Conservation (phyloP, 371 early-diverging fungal species). For the Blastocladiella emersonii region DNA sequence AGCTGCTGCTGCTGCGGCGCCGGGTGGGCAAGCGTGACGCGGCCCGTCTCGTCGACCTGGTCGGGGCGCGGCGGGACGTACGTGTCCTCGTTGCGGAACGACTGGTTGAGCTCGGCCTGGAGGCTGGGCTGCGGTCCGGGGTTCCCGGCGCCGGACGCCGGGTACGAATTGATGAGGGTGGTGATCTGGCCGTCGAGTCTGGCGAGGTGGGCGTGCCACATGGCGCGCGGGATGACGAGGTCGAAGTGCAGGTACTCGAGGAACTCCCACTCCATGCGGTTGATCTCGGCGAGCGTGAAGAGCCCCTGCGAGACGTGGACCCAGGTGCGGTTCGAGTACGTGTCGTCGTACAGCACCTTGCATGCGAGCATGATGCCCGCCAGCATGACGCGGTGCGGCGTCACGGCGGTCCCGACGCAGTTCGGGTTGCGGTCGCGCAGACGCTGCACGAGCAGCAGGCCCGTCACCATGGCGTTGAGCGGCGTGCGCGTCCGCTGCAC, state of each 20-base stretch:
- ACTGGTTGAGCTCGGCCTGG: no score
- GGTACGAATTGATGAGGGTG: no score
- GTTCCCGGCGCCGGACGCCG: no score
- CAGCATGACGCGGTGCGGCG: conserved; percentile 37
- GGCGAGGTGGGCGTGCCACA: conserved; percentile 37
- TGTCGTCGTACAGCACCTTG: conserved; percentile 47
- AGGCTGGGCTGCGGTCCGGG: no score
- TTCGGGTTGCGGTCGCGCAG: conserved; percentile 36
- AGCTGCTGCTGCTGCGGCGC: no score
- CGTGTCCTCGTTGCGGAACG: no score
- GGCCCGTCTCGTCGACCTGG: no score
- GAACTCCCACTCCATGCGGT: conserved; percentile 49
- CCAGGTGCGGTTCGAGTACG: conserved; percentile 51
- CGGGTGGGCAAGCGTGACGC: no score
- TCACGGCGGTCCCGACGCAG: conserved; percentile 24
- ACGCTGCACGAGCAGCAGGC: conserved; percentile 35
- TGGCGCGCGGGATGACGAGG: conserved; percentile 27
- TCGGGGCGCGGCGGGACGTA: no score
- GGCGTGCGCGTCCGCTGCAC: conserved; percentile 35
- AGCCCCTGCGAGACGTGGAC: conserved; percentile 35
- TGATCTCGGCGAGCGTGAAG: conserved; percentile 37
- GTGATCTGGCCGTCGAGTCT: conserved; percentile 33
- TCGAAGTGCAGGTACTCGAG: conserved; percentile 36
- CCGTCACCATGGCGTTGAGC: conserved; percentile 26
- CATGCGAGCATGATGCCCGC: conserved; percentile 41